These are phyloP conservation scores for Neurospora pannonica DNA, from an alignment of 495 filamentous ascomycete species.

Conservation along the genomic window DNA sequence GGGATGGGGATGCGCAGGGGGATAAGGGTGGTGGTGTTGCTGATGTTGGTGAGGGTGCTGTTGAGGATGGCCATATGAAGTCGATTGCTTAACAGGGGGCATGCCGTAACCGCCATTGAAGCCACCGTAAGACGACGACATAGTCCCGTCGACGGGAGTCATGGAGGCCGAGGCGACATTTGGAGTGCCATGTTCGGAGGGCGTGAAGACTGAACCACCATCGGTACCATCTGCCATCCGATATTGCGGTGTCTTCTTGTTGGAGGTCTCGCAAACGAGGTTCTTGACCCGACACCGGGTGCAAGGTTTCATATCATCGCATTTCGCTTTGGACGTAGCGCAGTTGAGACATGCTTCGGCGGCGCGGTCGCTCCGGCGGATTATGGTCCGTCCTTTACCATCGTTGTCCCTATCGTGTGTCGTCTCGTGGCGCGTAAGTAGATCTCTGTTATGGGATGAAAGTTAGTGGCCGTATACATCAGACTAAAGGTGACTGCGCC, in stretches of 20 bases:
- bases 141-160: neutral
- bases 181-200: neutral
- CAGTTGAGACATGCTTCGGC: constrained; percentile 14
- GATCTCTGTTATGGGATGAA: constrained; percentile 3
- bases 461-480: neutral
- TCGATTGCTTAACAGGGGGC: neutral
- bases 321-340: constrained; percentile 15
- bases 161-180: neutral
- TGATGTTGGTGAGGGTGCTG: neutral
- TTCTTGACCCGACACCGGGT: constrained; percentile 11
- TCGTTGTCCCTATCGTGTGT: constrained; percentile 15
- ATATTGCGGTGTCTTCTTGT: constrained; percentile 5
- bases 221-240: constrained; percentile 1
- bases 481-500: neutral
- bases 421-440: constrained; percentile 17
- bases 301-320: constrained; percentile 20
- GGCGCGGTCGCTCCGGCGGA: constrained; percentile 13
- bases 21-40: neutral
- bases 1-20: neutral
- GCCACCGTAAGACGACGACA: neutral
- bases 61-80: neutral
- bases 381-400: constrained; percentile 9
- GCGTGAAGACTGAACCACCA: neutral
- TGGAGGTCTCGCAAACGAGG: constrained; percentile 7
- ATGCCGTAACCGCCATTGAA: constrained; percentile 1